Conservation (phyloP, 2,329 filamentous ascomycete genomes). For the Periconia macrospinosa region DNA sequence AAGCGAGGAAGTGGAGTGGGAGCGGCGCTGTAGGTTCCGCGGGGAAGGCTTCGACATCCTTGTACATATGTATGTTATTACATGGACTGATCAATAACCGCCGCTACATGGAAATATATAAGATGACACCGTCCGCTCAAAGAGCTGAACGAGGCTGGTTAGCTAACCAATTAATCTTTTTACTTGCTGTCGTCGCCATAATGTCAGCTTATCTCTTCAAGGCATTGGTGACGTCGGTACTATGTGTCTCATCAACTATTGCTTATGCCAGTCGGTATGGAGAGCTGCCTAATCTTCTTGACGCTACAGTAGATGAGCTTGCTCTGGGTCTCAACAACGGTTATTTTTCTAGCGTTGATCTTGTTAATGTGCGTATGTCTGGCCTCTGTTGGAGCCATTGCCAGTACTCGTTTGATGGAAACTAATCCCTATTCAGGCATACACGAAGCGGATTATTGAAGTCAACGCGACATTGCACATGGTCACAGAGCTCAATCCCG, state of each 20-base stretch:
- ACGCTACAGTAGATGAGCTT: constrained; percentile 57
- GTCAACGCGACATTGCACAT: constrained; percentile 57
- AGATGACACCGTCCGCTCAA: neutral
- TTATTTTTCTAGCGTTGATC: constrained; percentile 60
- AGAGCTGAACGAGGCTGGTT: too few species aligned
- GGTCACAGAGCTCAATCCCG: constrained; percentile 60
- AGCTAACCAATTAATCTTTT: neutral
- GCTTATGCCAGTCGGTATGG: constrained; percentile 10
- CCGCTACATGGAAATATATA: neutral
- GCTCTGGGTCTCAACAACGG: constrained; percentile 51
- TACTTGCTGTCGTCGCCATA: constrained; percentile 4
- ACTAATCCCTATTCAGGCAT: constrained; percentile 43
- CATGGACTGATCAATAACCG: neutral
- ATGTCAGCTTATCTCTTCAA: constrained; percentile 9
- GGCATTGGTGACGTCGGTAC: constrained; percentile 21
- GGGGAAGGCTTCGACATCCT: neutral
- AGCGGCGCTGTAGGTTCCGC: too few species aligned
- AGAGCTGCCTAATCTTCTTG: constrained; percentile 47
- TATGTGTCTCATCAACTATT: constrained; percentile 10
- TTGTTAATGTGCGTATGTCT: constrained; percentile 45
- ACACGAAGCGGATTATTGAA: constrained; percentile 54
- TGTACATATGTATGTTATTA: constrained; percentile 2
- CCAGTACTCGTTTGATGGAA: neutral
- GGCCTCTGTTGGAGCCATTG: neutral
- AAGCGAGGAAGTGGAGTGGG: neutral